Percentiles rank a stretch among this genome's conserved stretches.
Evolutionary conservation across 2,329 filamentous ascomycete species (phyloP).

Genomic region (Gliomastix tumulicola): DNA sequence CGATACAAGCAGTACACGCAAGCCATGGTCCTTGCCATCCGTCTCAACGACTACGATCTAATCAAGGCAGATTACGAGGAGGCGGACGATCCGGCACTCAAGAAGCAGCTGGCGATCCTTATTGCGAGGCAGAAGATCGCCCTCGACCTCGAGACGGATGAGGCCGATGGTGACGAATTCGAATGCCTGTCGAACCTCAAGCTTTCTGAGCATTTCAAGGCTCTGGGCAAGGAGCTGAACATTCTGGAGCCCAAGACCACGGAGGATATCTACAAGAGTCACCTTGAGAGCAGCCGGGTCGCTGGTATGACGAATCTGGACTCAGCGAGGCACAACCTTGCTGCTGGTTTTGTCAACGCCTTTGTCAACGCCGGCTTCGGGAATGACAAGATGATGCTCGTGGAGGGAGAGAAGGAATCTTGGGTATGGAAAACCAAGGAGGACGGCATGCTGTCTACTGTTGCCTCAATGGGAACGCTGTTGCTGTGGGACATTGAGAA

Average conservation of each 20-base stretch:
- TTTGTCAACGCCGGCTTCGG: constrained; percentile 96
- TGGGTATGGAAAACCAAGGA: constrained; percentile 99
- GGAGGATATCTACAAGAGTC: constrained; percentile 99
- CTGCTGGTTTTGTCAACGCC: constrained; percentile 91
- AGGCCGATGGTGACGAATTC: constrained; percentile 66
- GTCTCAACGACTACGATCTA: constrained; percentile 78
- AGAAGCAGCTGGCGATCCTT: constrained; percentile 91
- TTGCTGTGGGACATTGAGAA: constrained; percentile 91
- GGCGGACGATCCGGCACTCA: constrained; percentile 72
- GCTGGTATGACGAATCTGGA: constrained; percentile 91
- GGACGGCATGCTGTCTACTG: constrained; percentile 93
- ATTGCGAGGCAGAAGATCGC: constrained; percentile 81
- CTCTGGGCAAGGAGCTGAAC: constrained; percentile 90
- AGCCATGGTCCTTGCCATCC: constrained; percentile 89
- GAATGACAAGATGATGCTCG: constrained; percentile 96
- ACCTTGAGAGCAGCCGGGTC: constrained; percentile 90
- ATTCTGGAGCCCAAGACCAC: constrained; percentile 94
- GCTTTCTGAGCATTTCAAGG: constrained; percentile 87
- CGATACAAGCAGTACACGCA: constrained; percentile 89
- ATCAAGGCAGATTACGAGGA: constrained; percentile 78
- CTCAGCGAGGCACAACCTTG: constrained; percentile 91
- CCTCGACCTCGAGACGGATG: constrained; percentile 59
- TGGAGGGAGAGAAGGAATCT: constrained; percentile 77
- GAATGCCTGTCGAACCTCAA: constrained; percentile 86
- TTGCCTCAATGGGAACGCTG: constrained; percentile 86